Percentiles rank a stretch among this genome's conserved stretches.
These are phyloP conservation scores for Ophiocordyceps robertsii DNA, from an alignment of 2,329 filamentous ascomycete genomes.

Conservation along the genomic window DNA sequence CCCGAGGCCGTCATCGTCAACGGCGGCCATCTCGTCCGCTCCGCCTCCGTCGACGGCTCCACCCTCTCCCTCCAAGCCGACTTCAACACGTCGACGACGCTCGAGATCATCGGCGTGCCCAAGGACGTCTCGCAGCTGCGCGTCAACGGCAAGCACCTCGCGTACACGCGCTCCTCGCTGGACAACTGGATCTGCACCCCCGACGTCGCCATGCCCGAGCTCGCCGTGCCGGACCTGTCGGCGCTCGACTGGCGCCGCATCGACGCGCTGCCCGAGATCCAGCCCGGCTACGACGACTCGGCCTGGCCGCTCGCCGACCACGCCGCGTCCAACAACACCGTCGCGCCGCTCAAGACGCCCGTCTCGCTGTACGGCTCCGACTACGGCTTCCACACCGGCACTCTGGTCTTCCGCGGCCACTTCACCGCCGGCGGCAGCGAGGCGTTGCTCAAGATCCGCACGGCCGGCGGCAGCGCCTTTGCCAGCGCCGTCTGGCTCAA, in stretches of 20 bases:
- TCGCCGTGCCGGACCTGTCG: conserved; percentile 28
- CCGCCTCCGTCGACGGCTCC: conserved; percentile 39
- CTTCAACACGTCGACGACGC: conserved; percentile 51
- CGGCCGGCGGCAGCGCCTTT: conserved; percentile 55
- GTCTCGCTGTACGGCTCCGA: conserved; percentile 55
- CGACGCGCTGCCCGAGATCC: conserved; percentile 58
- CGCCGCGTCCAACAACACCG: conserved; percentile 46
- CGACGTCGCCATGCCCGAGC: conserved; percentile 34
- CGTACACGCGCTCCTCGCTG: conserved; percentile 21
- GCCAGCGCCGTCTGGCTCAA: conserved; percentile 56
- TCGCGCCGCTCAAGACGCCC: conserved; percentile 42
- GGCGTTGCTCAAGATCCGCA: conserved; percentile 38
- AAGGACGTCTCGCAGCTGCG: conserved; percentile 28
- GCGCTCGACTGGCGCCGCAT: conserved; percentile 53
- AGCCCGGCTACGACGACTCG: conserved; percentile 51
- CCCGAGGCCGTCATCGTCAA: conserved; percentile 41
- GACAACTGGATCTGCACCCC: conserved; percentile 37
- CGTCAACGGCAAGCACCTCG: conserved; percentile 24
- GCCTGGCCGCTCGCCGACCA: conserved; percentile 49
- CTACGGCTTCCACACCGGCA: conserved; percentile 61
- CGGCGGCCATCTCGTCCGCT: conserved; percentile 51
- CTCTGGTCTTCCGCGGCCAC: conserved; percentile 54
- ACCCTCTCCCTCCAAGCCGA: conserved; percentile 54
- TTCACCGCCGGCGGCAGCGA: conserved; percentile 53
- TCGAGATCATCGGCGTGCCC: conserved; percentile 57